Evolutionary conservation across 805 yeast species (phyloP).

Genomic region (Kodamaea leandrae): DNA sequence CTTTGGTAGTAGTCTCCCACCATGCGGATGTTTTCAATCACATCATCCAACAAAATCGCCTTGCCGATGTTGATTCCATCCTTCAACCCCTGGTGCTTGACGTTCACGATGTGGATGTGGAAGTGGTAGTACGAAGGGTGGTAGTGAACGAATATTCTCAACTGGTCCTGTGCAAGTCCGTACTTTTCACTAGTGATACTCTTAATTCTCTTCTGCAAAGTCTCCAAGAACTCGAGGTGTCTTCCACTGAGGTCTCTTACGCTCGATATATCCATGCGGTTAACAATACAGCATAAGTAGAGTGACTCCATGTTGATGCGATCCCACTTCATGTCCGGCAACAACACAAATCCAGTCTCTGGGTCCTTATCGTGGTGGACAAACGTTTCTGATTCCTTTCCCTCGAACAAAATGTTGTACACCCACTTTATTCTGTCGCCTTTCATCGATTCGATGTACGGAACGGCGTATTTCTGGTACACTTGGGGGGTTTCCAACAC

Average conservation of each 20-base stretch:
- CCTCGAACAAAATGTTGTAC: slow-evolving; percentile 71
- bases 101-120: slow-evolving; percentile 85
- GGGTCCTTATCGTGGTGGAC: slow-evolving; percentile 60
- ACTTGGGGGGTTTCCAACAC: slow-evolving; percentile 79
- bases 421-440: slow-evolving; percentile 90
- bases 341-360: slow-evolving; percentile 60
- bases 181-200: slow-evolving; percentile 39
- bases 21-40: slow-evolving; percentile 65
- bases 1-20: slow-evolving; percentile 57
- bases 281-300: slow-evolving; percentile 75
- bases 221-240: slow-evolving; percentile 59
- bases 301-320: slow-evolving; percentile 63
- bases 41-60: slow-evolving; percentile 77
- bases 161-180: slow-evolving; percentile 49
- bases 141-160: slow-evolving; percentile 83
- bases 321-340: slow-evolving; percentile 99
- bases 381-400: slow-evolving; percentile 83
- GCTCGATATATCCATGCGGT: slow-evolving; percentile 64
- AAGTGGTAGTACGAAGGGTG: slow-evolving; percentile 96
- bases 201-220: slow-evolving; percentile 45
- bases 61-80: slow-evolving; percentile 72
- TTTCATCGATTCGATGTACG: slow-evolving; percentile 72
- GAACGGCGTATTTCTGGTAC: slow-evolving; percentile 60
- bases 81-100: slow-evolving; percentile 65
- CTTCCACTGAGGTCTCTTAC: slow-evolving; percentile 65